phyloP scores from a whole-genome alignment of 192 early-diverging fungal genomes.

The Lunasporangiospora selenospora region DNA sequence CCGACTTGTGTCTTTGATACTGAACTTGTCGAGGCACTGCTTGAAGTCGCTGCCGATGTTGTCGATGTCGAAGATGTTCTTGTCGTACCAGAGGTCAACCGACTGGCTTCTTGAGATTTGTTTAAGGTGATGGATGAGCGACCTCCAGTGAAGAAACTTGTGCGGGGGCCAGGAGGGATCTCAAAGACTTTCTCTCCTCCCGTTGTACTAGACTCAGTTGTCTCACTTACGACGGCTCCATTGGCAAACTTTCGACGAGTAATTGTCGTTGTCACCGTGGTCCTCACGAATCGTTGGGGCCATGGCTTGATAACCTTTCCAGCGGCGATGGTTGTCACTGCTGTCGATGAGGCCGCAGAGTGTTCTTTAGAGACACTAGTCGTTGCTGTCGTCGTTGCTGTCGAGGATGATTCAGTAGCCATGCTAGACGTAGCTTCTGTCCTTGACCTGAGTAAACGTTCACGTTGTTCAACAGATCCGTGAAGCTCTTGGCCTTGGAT shows the following conservation, averaged over 20 bases:
- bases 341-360: not conserved
- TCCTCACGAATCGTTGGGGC: conserved; percentile 27
- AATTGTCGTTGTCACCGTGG: conserved; percentile 37
- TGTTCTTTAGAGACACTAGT: not conserved
- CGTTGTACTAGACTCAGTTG: conserved; percentile 10
- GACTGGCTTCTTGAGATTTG: conserved; percentile 17
- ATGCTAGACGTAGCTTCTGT: not conserved
- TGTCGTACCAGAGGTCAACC: not conserved
- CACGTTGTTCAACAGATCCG: too few species aligned
- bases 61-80: not conserved
- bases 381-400: not conserved
- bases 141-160: conserved; percentile 21
- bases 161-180: conserved; percentile 28
- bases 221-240: conserved; percentile 16
- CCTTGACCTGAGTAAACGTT: too few species aligned
- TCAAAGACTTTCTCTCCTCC: conserved; percentile 43
- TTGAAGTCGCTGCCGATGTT: not conserved
- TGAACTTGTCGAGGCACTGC: not conserved
- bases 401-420: not conserved
- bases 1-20: not conserved
- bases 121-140: conserved; percentile 10
- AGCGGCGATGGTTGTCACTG: too few species aligned
- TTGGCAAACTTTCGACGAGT: conserved; percentile 33
- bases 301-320: conserved; percentile 31
- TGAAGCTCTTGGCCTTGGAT: too few species aligned